Evolutionary conservation across 1,284 basidiomycete species (phyloP), one percentile per base, ranked within the genome.

Genomic region (Phellinidium pouzarii): DNA sequence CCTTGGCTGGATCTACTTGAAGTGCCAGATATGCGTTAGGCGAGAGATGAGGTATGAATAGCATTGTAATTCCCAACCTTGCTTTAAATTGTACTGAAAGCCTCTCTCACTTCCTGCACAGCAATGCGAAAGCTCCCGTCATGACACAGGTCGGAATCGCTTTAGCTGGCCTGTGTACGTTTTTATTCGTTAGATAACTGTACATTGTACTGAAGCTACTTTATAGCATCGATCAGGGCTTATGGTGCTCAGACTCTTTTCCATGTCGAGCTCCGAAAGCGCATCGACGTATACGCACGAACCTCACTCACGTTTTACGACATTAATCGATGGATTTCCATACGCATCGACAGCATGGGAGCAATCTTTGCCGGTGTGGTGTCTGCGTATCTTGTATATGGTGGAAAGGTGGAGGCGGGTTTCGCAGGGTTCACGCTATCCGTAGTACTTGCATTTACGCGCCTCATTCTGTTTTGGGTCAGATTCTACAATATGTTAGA

Each of bases 1-100:
- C 2, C 44, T 49, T 29, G 46, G 38, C 3, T 44, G 23, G 1
- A 48, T 56, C 41, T 22, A 57, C 59, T 8, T 70, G 57, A 73
- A 73, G 55, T 69, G 69, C 23, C 76, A 78, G 58, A 64, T 78
- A 17, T 68, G 69, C 23, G 70, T 77, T 59, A 77, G 77, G 51
- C 64, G 69, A 14, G 72, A 75, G 58, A 72, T 74, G 73, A 72
- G 69, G 29, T 31, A 5, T 31, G 29, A 6, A 31, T 31, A 6
- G 5, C 29, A 12, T 6, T 12, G 5, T 31, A 12, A 31, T 31
- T 12, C n/a, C n/a, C n/a, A n/a, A n/a, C 6, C 12, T 31, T 5
- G 29, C 5, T 6, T 6, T 12, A 12, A 12, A 31, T 31, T 12
- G 5, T 31, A 5, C 29, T 31, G 29, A 31, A 31, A 12, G 12